phyloP scores from a whole-genome alignment of 2,329 filamentous ascomycete species.

The Teratosphaeria epicoccoides region DNA sequence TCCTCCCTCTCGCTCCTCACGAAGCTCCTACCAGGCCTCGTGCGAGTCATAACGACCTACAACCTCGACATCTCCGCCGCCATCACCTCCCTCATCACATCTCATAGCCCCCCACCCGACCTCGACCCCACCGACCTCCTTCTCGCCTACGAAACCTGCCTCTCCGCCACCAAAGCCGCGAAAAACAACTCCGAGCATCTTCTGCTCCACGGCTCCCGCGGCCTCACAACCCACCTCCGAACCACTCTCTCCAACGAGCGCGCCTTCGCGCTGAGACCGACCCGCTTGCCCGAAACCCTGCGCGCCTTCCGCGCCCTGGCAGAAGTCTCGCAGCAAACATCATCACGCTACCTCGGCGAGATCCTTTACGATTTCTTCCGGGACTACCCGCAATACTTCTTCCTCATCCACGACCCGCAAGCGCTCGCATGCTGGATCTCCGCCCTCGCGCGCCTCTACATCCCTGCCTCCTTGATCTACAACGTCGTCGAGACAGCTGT shows the following conservation, averaged over 20 bases:
- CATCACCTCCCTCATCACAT: background rate
- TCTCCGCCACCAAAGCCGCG: background rate
- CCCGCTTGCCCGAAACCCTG: background rate
- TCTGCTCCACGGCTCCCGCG: background rate
- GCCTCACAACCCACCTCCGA: background rate
- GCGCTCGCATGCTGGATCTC: background rate
- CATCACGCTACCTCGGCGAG: background rate
- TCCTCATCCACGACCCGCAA: background rate
- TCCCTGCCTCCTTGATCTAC: background rate
- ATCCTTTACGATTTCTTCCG: background rate
- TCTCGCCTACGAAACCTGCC: background rate
- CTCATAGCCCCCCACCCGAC: background rate
- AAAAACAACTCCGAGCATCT: background rate
- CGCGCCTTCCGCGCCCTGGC: background rate
- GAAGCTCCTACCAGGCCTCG: background rate
- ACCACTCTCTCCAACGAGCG: background rate
- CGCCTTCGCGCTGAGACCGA: background rate
- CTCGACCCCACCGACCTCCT: background rate
- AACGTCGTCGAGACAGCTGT: background rate
- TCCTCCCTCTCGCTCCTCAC: background rate
- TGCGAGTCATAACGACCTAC: background rate
- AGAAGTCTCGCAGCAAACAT: background rate
- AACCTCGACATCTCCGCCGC: background rate
- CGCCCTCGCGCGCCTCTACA: background rate
- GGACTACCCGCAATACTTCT: background rate